These are phyloP conservation scores for Coprinopsis cinerea DNA, from an alignment of 768 basidiomycete genomes.

Conservation along the genomic window DNA sequence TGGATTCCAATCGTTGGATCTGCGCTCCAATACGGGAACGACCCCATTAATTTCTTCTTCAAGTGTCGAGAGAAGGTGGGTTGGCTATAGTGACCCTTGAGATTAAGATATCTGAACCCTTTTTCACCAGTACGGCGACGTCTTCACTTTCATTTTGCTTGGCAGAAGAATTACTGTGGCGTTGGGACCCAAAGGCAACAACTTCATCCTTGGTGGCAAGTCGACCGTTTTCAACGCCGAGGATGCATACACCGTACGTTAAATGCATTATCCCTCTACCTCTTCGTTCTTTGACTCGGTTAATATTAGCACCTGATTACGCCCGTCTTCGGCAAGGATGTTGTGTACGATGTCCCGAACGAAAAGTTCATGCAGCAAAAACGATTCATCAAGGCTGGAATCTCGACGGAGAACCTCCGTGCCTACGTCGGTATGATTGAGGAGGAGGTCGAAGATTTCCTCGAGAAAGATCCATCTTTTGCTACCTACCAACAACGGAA, in stretches of 20 bases:
- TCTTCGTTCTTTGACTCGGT: too few relatives aligned
- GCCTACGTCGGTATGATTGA: constrained; percentile 79
- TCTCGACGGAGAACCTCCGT: constrained; percentile 87
- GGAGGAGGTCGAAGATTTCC: constrained; percentile 67
- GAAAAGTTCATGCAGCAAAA: constrained; percentile 98
- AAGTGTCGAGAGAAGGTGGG: constrained; percentile 71
- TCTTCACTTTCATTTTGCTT: constrained; percentile 93
- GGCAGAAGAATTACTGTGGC: constrained; percentile 90
- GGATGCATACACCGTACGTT: constrained; percentile 87
- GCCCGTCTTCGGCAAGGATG: constrained; percentile 94
- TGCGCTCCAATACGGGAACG: constrained; percentile 82
- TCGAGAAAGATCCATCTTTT: constrained; percentile 63
- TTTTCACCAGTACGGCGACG: constrained; percentile 78
- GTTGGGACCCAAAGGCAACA: constrained; percentile 86
- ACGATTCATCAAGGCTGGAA: constrained; percentile 94
- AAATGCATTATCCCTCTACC: too few relatives aligned
- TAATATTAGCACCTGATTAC: constrained; percentile 87
- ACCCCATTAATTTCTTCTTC: constrained; percentile 87
- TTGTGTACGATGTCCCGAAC: constrained; percentile 97
- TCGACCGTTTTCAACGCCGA: constrained; percentile 89
- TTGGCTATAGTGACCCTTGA: background rate
- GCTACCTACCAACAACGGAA: constrained; percentile 54
- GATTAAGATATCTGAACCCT: background rate
- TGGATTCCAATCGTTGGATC: constrained; percentile 89
- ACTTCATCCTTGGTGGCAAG: constrained; percentile 93